Evolutionary conservation across 495 filamentous ascomycete species (phyloP).

Genomic region (Penicillium nucicola): DNA sequence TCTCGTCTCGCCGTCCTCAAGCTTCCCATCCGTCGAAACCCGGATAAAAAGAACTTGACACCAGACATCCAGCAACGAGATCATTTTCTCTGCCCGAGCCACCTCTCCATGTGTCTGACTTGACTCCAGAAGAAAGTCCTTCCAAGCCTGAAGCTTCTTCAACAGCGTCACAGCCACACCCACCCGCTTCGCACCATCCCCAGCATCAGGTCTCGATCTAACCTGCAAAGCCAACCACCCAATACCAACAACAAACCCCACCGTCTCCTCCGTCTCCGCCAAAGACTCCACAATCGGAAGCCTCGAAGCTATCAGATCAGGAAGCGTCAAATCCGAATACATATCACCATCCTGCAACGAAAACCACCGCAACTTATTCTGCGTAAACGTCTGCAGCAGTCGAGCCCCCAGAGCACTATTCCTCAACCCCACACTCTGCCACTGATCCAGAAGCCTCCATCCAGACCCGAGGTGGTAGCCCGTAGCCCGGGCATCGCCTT

Average conservation of each 20-base stretch:
- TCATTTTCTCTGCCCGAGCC: neutral
- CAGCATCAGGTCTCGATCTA: neutral
- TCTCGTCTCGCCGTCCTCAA: neutral
- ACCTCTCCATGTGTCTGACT: neutral
- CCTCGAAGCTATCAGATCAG: too few relatives aligned
- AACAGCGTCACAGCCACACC: neutral
- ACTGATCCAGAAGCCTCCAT: conserved; percentile 8
- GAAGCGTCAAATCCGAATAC: neutral
- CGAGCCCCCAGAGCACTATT: neutral
- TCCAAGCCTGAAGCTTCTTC: conserved; percentile 6
- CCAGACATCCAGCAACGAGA: conserved; percentile 12
- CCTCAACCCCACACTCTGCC: neutral
- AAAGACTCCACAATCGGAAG: too few relatives aligned
- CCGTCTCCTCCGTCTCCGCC: neutral
- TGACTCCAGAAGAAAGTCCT: neutral
- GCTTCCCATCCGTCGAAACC: conserved; percentile 3
- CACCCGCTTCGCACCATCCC: neutral
- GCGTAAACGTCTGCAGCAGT: neutral
- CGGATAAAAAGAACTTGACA: conserved; percentile 11
- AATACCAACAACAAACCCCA: neutral
- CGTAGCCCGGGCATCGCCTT: conserved; percentile 40
- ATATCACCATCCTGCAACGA: neutral
- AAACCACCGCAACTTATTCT: neutral
- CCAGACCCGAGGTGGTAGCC: conserved; percentile 10
- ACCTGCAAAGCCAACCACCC: conserved; percentile 5